These are phyloP conservation scores for Solanum hybrid DNA, from an alignment of 305 asterid species.

Conservation along the genomic window DNA sequence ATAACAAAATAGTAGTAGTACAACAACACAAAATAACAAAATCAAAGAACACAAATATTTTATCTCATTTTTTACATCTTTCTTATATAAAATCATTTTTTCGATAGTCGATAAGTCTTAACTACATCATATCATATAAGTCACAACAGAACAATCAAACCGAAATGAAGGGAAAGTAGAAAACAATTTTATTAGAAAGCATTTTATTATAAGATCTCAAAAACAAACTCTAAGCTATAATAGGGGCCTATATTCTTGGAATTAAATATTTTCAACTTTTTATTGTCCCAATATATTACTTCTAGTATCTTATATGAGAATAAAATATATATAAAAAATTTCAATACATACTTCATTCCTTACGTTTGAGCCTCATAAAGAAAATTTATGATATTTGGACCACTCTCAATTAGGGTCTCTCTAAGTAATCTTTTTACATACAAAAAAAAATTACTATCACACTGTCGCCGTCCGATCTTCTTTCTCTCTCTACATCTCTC, in stretches of 20 bases:
- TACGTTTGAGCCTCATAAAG: neutral
- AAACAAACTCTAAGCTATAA: neutral
- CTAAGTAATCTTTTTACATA: neutral
- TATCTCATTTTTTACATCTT: too few relatives aligned
- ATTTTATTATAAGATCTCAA: neutral
- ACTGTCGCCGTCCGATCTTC: slow-evolving; percentile 11
- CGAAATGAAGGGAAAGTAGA: neutral
- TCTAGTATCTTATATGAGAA: neutral
- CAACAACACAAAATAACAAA: too few relatives aligned
- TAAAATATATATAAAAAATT: neutral
- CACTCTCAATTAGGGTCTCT: neutral
- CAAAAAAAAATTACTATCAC: neutral
- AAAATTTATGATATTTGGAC: neutral
- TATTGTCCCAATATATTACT: neutral
- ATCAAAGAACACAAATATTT: too few relatives aligned
- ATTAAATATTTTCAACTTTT: neutral
- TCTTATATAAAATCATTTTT: too few relatives aligned
- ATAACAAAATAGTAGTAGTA: too few relatives aligned
- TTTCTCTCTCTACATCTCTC: neutral
- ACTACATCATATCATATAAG: too few relatives aligned
- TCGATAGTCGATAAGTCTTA: too few relatives aligned
- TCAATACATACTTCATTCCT: neutral
- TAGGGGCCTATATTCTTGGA: neutral
- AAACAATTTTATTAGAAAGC: neutral
- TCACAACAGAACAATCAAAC: too few relatives aligned